These are phyloP conservation scores for Chaetomium cochliodes DNA, from an alignment of 495 filamentous ascomycete genomes.

Conservation along the genomic window DNA sequence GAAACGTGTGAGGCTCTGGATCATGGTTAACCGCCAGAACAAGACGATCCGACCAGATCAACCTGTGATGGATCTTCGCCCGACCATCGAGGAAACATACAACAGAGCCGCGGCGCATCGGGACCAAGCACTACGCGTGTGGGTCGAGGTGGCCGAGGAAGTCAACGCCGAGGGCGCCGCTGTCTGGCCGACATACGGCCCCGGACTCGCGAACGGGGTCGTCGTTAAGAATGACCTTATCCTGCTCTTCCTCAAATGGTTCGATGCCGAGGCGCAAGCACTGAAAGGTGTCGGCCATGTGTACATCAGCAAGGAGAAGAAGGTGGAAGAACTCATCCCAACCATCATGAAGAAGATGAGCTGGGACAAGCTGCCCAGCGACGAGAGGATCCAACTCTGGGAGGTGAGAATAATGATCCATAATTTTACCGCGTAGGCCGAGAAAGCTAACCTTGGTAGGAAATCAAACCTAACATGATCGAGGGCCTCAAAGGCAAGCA, in stretches of 20 bases:
- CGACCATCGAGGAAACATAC: conserved; percentile 79
- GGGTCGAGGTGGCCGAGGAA: conserved; percentile 73
- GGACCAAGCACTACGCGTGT: conserved; percentile 73
- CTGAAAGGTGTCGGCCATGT: conserved; percentile 74
- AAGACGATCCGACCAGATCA: conserved; percentile 91
- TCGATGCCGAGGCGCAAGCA: conserved; percentile 72
- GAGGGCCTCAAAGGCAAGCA: conserved; percentile 89
- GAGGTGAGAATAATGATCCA: conserved; percentile 51
- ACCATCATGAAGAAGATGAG: conserved; percentile 79
- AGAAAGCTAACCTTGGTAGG: conserved; percentile 45
- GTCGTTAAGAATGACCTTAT: conserved; percentile 57
- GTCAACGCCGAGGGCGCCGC: conserved; percentile 62
- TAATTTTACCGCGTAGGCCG: background rate
- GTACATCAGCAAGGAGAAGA: conserved; percentile 83
- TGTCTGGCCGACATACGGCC: conserved; percentile 59
- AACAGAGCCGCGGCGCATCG: conserved; percentile 59
- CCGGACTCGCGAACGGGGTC: conserved; percentile 47
- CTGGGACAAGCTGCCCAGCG: conserved; percentile 60
- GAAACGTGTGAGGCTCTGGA: conserved; percentile 76
- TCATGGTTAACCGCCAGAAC: conserved; percentile 98
- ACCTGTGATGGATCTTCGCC: conserved; percentile 71
- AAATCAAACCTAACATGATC: conserved; percentile 98
- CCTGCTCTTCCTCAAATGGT: conserved; percentile 89
- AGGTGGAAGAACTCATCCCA: conserved; percentile 80
- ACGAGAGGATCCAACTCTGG: conserved; percentile 65